phyloP scores from a whole-genome alignment of 2,329 filamentous ascomycete species.

The Juglanconis oblonga region DNA sequence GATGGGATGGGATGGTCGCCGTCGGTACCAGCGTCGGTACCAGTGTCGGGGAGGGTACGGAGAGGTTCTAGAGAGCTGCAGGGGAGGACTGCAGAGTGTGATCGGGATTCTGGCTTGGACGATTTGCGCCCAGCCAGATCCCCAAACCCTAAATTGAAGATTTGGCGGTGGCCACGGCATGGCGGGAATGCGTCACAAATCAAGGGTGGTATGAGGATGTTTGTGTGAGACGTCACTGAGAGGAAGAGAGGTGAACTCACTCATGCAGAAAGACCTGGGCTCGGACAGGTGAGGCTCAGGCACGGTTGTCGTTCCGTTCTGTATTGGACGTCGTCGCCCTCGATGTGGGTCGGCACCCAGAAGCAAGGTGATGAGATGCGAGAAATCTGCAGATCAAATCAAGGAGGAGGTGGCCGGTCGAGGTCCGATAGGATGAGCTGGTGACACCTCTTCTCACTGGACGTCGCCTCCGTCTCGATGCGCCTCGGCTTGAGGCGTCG shows the following conservation, averaged over 20 bases:
- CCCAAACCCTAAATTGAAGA: not conserved
- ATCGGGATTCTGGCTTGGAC: slow-evolving; percentile 13
- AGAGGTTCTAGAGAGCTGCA: not conserved
- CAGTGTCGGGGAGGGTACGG: no score
- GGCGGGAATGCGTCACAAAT: not conserved
- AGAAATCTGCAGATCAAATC: slow-evolving; percentile 9
- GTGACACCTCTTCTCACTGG: not conserved
- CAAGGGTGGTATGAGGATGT: not conserved
- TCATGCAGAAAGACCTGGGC: not conserved
- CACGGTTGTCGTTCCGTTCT: not conserved
- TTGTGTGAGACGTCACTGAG: not conserved
- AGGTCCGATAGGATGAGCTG: slow-evolving; percentile 4
- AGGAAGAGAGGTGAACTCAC: not conserved
- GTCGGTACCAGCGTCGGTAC: no score
- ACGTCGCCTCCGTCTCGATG: not conserved
- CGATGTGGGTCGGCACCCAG: not conserved
- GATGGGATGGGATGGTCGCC: not conserved
- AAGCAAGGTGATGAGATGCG: not conserved
- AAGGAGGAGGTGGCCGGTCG: slow-evolving; percentile 8
- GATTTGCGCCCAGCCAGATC: slow-evolving; percentile 11
- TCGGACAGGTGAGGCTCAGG: not conserved
- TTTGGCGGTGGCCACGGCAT: not conserved
- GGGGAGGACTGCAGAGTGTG: slow-evolving; percentile 17
- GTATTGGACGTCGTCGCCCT: not conserved
- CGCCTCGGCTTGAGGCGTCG: slow-evolving; percentile 4